Conservation (phyloP, 768 basidiomycete species). For the Galerina sulciceps region DNA sequence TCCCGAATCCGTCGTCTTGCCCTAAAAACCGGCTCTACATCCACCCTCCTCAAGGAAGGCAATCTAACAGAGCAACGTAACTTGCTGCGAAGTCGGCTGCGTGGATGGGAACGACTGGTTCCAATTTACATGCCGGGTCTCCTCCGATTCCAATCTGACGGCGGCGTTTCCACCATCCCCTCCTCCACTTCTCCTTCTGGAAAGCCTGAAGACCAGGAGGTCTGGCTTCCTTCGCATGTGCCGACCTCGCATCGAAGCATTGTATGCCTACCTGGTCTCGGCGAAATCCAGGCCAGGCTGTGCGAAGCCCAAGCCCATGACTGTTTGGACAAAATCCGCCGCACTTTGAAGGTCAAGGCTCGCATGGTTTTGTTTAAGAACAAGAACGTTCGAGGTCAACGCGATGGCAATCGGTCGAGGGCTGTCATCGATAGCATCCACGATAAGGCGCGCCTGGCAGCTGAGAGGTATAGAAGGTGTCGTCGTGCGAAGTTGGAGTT, state of each 20-base stretch:
- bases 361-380: slow-evolving; percentile 7
- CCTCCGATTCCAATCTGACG: slow-evolving; percentile 6
- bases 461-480: slow-evolving; percentile 6
- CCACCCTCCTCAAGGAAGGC: neutral
- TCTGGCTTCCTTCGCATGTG: neutral
- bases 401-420: neutral
- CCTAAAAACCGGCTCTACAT: neutral
- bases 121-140: slow-evolving; percentile 19
- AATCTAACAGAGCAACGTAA: slow-evolving; percentile 12
- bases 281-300: slow-evolving; percentile 7
- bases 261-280: slow-evolving; percentile 1
- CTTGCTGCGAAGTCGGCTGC: slow-evolving; percentile 1
- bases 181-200: neutral
- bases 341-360: slow-evolving; percentile 7
- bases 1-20: neutral
- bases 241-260: neutral
- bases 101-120: slow-evolving; percentile 10
- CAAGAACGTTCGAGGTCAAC: slow-evolving; percentile 2
- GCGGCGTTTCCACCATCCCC: neutral
- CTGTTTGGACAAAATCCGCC: slow-evolving; percentile 2
- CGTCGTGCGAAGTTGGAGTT: slow-evolving; percentile 11
- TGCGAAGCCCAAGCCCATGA: slow-evolving; percentile 10
- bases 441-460: neutral
- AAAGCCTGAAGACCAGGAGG: neutral
- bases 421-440: slow-evolving; percentile 11